Evolutionary conservation across 148 eudicot genomes (phyloP).

Genomic region (Heliamphora exappendiculata): DNA sequence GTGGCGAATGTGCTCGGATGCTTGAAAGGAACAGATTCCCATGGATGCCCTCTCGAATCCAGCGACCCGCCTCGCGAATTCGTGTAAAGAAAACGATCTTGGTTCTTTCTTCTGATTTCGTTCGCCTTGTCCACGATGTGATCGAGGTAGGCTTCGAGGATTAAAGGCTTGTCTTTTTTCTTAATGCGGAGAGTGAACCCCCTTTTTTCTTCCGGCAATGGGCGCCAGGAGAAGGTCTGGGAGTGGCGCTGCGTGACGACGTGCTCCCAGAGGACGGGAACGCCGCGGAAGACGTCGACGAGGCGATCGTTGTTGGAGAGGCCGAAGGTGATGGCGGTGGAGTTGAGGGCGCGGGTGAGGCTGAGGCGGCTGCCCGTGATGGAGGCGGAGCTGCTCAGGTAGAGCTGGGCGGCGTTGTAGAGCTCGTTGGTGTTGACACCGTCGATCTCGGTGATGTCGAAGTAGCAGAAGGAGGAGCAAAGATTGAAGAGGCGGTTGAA

Average conservation of each 20-base stretch:
- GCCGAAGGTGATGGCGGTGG: conserved; percentile 62
- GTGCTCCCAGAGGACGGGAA: conserved; percentile 70
- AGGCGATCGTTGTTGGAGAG: conserved; percentile 74
- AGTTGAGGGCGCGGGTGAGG: conserved; percentile 68
- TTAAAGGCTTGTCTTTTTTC: conserved; percentile 29
- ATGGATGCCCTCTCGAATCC: conserved; percentile 72
- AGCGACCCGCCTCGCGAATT: conserved; percentile 70
- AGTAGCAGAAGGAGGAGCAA: conserved; percentile 71
- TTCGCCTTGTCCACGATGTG: conserved; percentile 48
- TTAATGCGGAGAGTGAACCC: conserved; percentile 59
- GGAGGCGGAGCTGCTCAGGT: conserved; percentile 54
- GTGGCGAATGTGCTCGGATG: conserved; percentile 91
- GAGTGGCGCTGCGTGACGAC: conserved; percentile 55
- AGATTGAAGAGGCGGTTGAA: conserved; percentile 45
- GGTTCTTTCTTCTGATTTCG: conserved; percentile 49
- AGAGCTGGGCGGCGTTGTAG: conserved; percentile 90
- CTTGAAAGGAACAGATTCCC: conserved; percentile 95
- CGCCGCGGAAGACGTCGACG: conserved; percentile 40
- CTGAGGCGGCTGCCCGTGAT: conserved; percentile 43
- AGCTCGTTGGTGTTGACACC: conserved; percentile 97
- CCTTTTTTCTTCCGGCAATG: conserved; percentile 78
- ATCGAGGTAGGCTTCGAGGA: conserved; percentile 56
- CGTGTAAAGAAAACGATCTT: conserved; percentile 69
- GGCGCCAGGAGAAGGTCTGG: conserved; percentile 80
- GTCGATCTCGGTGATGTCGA: conserved; percentile 90